phyloP scores from a whole-genome alignment of 192 early-diverging fungal genomes.

The Coemansia sp. region DNA sequence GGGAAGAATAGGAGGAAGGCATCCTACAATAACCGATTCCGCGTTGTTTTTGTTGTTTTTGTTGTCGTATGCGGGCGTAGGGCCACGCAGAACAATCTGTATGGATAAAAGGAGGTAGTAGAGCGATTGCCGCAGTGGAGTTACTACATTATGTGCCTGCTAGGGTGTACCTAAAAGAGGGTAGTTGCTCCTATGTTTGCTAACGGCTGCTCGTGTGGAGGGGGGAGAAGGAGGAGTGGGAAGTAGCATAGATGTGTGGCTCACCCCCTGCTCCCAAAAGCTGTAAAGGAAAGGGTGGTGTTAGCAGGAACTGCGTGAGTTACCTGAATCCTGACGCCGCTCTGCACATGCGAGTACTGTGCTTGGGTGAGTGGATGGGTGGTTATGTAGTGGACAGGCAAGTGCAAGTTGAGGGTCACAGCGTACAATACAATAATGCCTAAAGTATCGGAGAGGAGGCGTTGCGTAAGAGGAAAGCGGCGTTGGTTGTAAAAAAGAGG shows the following conservation, averaged over 20 bases:
- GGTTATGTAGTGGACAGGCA: conserved; percentile 6
- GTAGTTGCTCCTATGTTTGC: conserved; percentile 13
- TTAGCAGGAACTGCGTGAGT: conserved; percentile 18
- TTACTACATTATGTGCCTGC: not conserved
- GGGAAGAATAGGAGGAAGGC: too few species aligned
- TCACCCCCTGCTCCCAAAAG: conserved; percentile 1
- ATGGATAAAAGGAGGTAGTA: conserved; percentile 13
- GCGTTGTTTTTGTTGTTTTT: not conserved
- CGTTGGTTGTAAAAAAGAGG: not conserved
- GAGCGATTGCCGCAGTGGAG: not conserved
- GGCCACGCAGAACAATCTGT: conserved; percentile 15
- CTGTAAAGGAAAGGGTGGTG: conserved; percentile 7
- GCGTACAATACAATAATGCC: not conserved
- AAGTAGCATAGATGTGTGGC: not conserved
- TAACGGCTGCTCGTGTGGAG: conserved; percentile 10
- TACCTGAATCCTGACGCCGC: conserved; percentile 32
- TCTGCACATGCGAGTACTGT: conserved; percentile 10
- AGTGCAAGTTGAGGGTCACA: not conserved
- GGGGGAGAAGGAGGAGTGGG: not conserved
- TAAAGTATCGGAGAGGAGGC: not conserved
- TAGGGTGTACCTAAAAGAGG: not conserved
- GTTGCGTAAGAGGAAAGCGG: not conserved
- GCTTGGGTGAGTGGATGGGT: too few species aligned
- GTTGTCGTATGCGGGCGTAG: conserved; percentile 7
- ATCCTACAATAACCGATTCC: not conserved